These are phyloP conservation scores for Hanseniaspora lachancei DNA, from an alignment of 805 yeast genomes.

Conservation along the genomic window DNA sequence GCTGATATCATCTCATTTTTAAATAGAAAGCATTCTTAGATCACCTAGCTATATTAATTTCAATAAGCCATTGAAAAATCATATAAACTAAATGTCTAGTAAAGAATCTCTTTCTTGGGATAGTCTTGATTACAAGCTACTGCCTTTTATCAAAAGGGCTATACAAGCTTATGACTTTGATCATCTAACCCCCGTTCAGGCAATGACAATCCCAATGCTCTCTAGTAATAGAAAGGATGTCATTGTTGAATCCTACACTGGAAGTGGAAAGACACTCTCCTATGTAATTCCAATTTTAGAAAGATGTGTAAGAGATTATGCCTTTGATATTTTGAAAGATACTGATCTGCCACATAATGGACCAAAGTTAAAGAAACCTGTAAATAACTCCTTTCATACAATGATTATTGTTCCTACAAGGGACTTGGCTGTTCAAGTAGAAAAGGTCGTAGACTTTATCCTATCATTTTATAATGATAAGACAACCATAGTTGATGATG, in stretches of 20 bases:
- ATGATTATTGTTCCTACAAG: constrained; percentile 58
- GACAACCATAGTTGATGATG: background rate
- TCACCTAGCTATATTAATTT: background rate
- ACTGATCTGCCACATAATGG: constrained; percentile 23
- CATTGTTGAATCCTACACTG: constrained; percentile 93
- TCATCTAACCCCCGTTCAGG: constrained; percentile 93
- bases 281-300: constrained; percentile 74
- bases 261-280: constrained; percentile 95
- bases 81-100: constrained; percentile 20
- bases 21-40: too few species aligned
- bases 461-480: constrained; percentile 41
- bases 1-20: too few species aligned
- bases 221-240: constrained; percentile 71
- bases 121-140: constrained; percentile 37
- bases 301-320: constrained; percentile 33
- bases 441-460: constrained; percentile 48
- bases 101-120: constrained; percentile 49
- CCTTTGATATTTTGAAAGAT: constrained; percentile 2
- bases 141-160: constrained; percentile 61
- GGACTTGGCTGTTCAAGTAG: constrained; percentile 59
- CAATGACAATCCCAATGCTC: constrained; percentile 79
- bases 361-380: constrained; percentile 25
- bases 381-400: constrained; percentile 57
- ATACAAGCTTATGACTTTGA: constrained; percentile 61
- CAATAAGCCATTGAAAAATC: background rate